Evolutionary conservation across 495 filamentous ascomycete genomes (phyloP).

Genomic region (Podospora pseudopauciseta): DNA sequence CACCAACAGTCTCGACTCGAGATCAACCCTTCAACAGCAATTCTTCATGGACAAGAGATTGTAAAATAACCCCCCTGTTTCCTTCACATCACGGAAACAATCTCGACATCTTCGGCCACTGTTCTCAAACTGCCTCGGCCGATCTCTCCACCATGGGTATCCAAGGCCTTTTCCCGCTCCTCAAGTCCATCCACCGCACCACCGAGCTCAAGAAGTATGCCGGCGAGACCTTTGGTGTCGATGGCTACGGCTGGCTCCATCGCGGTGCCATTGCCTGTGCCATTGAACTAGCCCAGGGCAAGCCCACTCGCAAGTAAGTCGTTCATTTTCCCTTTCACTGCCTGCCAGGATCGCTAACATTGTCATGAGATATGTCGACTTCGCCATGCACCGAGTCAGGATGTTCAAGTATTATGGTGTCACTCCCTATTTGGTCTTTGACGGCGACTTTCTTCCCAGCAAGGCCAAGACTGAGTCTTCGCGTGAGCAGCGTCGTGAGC

Average conservation of each 20-base stretch:
- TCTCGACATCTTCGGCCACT: neutral
- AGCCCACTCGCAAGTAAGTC: constrained; percentile 78
- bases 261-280: constrained; percentile 88
- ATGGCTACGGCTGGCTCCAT: constrained; percentile 98
- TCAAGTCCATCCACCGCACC: constrained; percentile 93
- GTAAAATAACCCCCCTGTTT: neutral
- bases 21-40: neutral
- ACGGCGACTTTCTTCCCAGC: constrained; percentile 92
- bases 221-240: constrained; percentile 85
- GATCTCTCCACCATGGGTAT: neutral
- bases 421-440: constrained; percentile 88
- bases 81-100: neutral
- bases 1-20: neutral
- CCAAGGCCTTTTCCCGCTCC: constrained; percentile 65
- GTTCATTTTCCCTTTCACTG: neutral
- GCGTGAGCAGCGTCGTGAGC: constrained; percentile 63
- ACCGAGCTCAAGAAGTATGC: constrained; percentile 80
- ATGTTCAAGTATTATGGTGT: constrained; percentile 94
- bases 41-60: neutral
- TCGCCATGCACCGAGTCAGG: constrained; percentile 80
- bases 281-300: constrained; percentile 82
- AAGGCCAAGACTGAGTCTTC: constrained; percentile 88
- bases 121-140: neutral
- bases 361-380: constrained; percentile 74
- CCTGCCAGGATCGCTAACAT: neutral